Evolutionary conservation across 176 grass and related monocot species (phyloP).

Genomic region (Rhipidocladum racemiflorum): DNA sequence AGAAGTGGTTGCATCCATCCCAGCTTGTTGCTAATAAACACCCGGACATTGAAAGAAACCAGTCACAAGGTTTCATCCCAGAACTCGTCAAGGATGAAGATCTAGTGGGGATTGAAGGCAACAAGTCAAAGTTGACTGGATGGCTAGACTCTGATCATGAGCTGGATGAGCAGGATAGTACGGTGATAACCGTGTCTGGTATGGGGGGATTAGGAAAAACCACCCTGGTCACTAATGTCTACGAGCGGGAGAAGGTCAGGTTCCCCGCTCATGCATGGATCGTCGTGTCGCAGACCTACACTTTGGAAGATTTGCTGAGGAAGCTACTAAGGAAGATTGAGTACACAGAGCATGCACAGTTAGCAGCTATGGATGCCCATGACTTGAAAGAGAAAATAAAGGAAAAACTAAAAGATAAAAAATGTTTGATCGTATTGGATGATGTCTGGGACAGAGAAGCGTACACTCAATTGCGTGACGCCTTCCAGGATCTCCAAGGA

Average conservation of each 20-base stretch:
- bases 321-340: conserved; percentile 5
- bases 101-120: background rate
- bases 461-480: conserved; percentile 20
- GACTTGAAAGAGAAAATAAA: background rate
- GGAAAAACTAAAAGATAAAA: background rate
- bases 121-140: background rate
- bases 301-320: conserved; percentile 1
- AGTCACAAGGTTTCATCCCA: background rate
- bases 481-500: conserved; percentile 10
- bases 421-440: conserved; percentile 51
- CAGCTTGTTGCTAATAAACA: background rate
- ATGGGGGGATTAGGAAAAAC: conserved; percentile 37
- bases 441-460: conserved; percentile 55
- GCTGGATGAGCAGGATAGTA: background rate
- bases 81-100: background rate
- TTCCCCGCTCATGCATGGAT: conserved; percentile 20
- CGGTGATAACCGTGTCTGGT: conserved; percentile 21
- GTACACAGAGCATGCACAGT: background rate
- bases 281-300: conserved; percentile 8
- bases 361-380: background rate
- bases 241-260: background rate
- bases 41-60: conserved; percentile 1
- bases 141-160: background rate
- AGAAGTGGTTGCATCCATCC: background rate
- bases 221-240: background rate